Conservation (phyloP, 805 yeast genomes). For the Geotrichum ghanense region DNA sequence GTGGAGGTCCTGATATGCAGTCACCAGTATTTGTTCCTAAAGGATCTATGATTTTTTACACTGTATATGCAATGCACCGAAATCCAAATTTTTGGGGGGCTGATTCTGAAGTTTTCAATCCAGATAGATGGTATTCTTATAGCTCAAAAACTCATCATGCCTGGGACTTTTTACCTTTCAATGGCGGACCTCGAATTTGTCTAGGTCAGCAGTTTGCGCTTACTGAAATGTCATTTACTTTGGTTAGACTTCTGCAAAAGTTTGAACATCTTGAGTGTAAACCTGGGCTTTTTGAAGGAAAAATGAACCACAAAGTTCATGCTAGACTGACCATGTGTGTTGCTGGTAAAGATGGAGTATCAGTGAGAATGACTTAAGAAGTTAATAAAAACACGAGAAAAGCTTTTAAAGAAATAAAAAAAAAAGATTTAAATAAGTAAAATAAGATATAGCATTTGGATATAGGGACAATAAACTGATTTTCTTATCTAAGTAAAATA, state of each 20-base stretch:
- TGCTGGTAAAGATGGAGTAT: background rate
- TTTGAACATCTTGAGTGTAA: conserved; percentile 13
- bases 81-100: conserved; percentile 28
- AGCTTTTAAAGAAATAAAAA: too few relatives aligned
- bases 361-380: background rate
- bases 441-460: too few relatives aligned
- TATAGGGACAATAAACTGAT: too few relatives aligned
- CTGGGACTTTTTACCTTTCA: conserved; percentile 37
- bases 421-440: background rate
- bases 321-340: background rate
- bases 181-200: conserved; percentile 41
- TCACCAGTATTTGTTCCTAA: conserved; percentile 28
- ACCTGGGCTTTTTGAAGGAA: background rate
- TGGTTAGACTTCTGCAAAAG: conserved; percentile 29
- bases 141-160: conserved; percentile 24
- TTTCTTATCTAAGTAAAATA: too few relatives aligned
- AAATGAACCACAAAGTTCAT: background rate
- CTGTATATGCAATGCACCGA: conserved; percentile 32
- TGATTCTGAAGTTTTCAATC: conserved; percentile 31
- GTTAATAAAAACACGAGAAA: too few relatives aligned
- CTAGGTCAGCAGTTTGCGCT: conserved; percentile 42
- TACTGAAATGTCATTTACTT: conserved; percentile 33
- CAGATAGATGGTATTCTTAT: conserved; percentile 28
- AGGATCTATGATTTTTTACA: conserved; percentile 29
- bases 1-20: conserved; percentile 32